Conservation (phyloP, 257 asterid genomes). For the Solanum chmielewskii region DNA sequence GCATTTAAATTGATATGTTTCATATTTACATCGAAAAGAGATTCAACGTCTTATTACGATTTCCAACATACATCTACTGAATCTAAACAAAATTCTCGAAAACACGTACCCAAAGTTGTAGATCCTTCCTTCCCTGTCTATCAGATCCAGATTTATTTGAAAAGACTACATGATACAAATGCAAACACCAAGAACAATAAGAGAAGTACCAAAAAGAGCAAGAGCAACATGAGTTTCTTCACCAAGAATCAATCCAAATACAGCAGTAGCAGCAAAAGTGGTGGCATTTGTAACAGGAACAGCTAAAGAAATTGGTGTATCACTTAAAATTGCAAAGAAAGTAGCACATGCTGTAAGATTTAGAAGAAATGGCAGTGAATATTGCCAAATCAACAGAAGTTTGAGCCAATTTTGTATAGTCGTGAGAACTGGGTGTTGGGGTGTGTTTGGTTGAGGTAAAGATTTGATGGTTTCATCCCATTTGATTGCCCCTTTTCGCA, state of each 20-base stretch:
- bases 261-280: slow-evolving; percentile 90
- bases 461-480: slow-evolving; percentile 75
- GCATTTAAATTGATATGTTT: neutral
- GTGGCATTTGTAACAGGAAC: slow-evolving; percentile 82
- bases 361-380: slow-evolving; percentile 58
- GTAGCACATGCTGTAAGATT: slow-evolving; percentile 80
- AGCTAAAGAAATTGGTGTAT: slow-evolving; percentile 70
- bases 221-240: slow-evolving; percentile 58
- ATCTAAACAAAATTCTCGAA: neutral
- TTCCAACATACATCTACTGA: neutral
- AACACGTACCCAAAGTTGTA: neutral
- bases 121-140: neutral
- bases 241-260: slow-evolving; percentile 71
- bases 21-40: neutral
- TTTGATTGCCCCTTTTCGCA: slow-evolving; percentile 71
- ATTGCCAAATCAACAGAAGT: slow-evolving; percentile 77
- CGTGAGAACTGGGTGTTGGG: slow-evolving; percentile 10
- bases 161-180: slow-evolving; percentile 31
- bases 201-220: slow-evolving; percentile 65
- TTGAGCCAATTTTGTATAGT: slow-evolving; percentile 58
- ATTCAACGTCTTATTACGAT: neutral
- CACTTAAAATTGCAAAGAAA: slow-evolving; percentile 67
- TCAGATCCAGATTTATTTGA: slow-evolving; percentile 7
- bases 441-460: slow-evolving; percentile 37
- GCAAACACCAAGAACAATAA: slow-evolving; percentile 59